A percentile compares a stretch with the other conserved stretches of the same genome.
Conservation (phyloP, 2,329 filamentous ascomycete genomes). For the Nannizziopsis arthrosporioides region DNA sequence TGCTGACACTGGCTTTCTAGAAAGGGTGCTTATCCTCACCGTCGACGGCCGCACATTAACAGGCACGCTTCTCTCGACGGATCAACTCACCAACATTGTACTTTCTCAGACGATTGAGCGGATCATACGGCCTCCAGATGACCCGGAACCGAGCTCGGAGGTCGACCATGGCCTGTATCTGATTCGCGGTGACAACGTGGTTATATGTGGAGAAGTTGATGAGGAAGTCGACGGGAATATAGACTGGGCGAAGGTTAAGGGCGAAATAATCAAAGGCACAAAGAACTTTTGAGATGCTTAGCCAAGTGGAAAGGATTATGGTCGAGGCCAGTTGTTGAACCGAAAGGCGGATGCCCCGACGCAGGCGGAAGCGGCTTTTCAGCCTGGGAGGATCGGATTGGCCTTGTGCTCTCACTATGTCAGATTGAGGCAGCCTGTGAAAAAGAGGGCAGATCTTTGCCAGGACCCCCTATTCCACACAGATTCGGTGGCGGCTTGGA, state of each 20-base stretch:
- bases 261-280: slow-evolving; percentile 68
- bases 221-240: slow-evolving; percentile 81
- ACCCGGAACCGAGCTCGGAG: slow-evolving; percentile 67
- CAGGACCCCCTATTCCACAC: no score
- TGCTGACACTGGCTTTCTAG: slow-evolving; percentile 37
- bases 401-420: no score
- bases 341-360: no score
- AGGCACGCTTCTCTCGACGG: slow-evolving; percentile 72
- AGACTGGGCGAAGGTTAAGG: slow-evolving; percentile 83
- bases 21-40: slow-evolving; percentile 84
- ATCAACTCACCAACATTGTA: slow-evolving; percentile 88
- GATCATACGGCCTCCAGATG: slow-evolving; percentile 75
- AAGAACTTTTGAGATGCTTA: slow-evolving; percentile 52
- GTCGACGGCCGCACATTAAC: slow-evolving; percentile 79
- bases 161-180: slow-evolving; percentile 81
- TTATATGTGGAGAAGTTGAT: slow-evolving; percentile 77
- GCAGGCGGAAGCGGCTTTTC: no score
- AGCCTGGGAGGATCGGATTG: no score
- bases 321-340: no score
- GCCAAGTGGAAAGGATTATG: not conserved
- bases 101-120: slow-evolving; percentile 74
- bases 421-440: no score
- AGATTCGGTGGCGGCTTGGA: no score
- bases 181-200: slow-evolving; percentile 88
- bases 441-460: no score